Conservation (phyloP, 1,139 yeast species). For the Sugiyamaella paludigena region DNA sequence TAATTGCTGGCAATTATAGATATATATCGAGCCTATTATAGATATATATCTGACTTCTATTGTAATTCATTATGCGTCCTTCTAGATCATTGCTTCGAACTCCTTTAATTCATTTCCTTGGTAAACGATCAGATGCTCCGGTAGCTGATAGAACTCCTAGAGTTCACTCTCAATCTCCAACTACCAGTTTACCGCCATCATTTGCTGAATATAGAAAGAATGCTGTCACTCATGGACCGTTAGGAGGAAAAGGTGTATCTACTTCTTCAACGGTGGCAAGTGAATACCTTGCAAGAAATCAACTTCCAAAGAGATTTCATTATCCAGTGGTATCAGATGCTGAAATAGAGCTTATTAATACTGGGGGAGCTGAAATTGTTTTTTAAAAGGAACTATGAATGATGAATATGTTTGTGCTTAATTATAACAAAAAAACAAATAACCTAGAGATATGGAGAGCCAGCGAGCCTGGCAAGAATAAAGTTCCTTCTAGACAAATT, state of each 20-base stretch:
- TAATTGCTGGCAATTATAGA: too few relatives aligned
- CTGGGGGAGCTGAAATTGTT: slow-evolving; percentile 66
- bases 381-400: slow-evolving; percentile 18
- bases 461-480: too few relatives aligned
- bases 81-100: slow-evolving; percentile 32
- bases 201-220: slow-evolving; percentile 41
- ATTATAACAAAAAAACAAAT: too few relatives aligned
- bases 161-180: slow-evolving; percentile 49
- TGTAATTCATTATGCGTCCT: slow-evolving; percentile 30
- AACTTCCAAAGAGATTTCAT: slow-evolving; percentile 69
- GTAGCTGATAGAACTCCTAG: slow-evolving; percentile 41
- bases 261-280: slow-evolving; percentile 48
- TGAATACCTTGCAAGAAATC: slow-evolving; percentile 56
- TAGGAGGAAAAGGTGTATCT: slow-evolving; percentile 29
- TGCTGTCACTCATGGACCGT: slow-evolving; percentile 45
- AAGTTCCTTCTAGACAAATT: too few relatives aligned
- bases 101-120: slow-evolving; percentile 43
- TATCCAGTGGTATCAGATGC: slow-evolving; percentile 56
- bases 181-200: slow-evolving; percentile 46
- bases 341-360: slow-evolving; percentile 71
- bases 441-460: too few relatives aligned
- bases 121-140: slow-evolving; percentile 36
- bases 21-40: too few relatives aligned
- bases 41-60: too few relatives aligned
- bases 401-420: background rate